These are phyloP conservation scores for Lignosus rhinocerotis DNA, from an alignment of 1,284 basidiomycete species.

Conservation along the genomic window DNA sequence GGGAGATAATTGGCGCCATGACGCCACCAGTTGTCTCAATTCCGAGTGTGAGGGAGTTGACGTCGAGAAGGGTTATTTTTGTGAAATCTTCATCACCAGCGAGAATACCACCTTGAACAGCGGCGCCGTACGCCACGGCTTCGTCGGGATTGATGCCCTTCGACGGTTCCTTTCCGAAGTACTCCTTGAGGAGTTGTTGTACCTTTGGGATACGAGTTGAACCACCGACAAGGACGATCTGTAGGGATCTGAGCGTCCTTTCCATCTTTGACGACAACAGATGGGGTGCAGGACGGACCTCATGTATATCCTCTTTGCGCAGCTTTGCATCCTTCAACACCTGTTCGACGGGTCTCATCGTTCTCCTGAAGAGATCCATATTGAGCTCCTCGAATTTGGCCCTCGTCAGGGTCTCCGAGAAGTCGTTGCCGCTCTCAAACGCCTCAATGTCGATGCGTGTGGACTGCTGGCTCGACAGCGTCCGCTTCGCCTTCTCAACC, in stretches of 20 bases:
- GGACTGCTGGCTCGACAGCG: constrained; percentile 78
- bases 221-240: constrained; percentile 90
- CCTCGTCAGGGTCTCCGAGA: constrained; percentile 94
- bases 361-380: constrained; percentile 98
- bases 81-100: constrained; percentile 81
- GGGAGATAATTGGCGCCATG: constrained; percentile 94
- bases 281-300: constrained; percentile 33
- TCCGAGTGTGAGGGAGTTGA: constrained; percentile 92
- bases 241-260: constrained; percentile 33
- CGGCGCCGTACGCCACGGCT: constrained; percentile 75
- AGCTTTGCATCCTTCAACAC: constrained; percentile 96
- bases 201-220: constrained; percentile 99
- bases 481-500: constrained; percentile 98
- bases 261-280: neutral
- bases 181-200: constrained; percentile 94
- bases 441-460: constrained; percentile 76
- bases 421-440: constrained; percentile 95
- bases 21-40: constrained; percentile 99
- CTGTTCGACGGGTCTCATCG: constrained; percentile 99
- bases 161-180: constrained; percentile 89
- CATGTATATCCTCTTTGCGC: constrained; percentile 96
- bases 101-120: constrained; percentile 85
- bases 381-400: constrained; percentile 99
- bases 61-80: constrained; percentile 92
- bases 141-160: constrained; percentile 88